These are phyloP conservation scores for Paecilomyces sp. DNA, from an alignment of 2,329 filamentous ascomycete species.

Conservation along the genomic window DNA sequence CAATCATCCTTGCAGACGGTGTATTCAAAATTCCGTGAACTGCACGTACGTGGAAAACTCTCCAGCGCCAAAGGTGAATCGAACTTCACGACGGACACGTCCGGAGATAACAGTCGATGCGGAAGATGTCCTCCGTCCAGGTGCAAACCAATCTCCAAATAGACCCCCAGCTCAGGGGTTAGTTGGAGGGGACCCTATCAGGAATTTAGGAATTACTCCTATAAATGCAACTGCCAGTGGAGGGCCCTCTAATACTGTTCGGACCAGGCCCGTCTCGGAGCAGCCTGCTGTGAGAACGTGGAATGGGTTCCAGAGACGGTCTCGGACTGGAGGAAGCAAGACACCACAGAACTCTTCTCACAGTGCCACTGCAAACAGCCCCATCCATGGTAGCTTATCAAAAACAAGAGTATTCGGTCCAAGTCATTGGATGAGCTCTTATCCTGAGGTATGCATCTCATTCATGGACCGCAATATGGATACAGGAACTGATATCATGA, in stretches of 20 bases:
- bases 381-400: not conserved
- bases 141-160: not conserved
- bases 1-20: not conserved
- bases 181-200: not conserved
- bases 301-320: not conserved
- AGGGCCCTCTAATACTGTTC: not conserved
- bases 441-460: not conserved
- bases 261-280: not conserved
- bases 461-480: not conserved
- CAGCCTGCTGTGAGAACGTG: not conserved
- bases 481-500: not conserved
- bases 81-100: not conserved
- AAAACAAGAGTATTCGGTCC: not conserved
- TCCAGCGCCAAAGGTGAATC: not conserved
- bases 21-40: not conserved
- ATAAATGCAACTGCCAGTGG: not conserved
- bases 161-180: not conserved
- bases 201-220: not conserved
- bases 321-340: not conserved
- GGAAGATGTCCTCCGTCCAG: not conserved
- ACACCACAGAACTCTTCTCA: not conserved
- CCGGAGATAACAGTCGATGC: not conserved
- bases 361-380: not conserved
- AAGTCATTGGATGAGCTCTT: not conserved
- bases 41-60: not conserved